Conservation (phyloP, 1,139 yeast species). For the Yueomyces sp. region DNA sequence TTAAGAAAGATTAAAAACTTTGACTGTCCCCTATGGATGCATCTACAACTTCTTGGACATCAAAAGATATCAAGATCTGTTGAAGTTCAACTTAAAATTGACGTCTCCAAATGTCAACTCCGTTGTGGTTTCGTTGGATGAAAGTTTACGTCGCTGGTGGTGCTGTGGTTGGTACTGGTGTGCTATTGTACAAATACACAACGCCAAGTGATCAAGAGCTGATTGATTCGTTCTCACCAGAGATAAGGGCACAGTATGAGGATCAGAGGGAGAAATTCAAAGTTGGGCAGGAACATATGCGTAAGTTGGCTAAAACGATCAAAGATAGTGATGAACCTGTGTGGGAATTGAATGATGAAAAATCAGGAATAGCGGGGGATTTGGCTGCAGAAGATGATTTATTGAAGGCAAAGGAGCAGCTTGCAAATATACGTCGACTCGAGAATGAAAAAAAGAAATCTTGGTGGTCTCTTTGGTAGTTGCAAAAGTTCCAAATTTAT, state of each 20-base stretch:
- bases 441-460: slow-evolving; percentile 26
- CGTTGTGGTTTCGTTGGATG: slow-evolving; percentile 37
- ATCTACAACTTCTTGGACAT: no score
- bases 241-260: slow-evolving; percentile 65
- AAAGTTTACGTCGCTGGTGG: slow-evolving; percentile 49
- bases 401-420: slow-evolving; percentile 33
- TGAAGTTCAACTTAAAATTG: no score
- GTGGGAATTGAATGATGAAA: slow-evolving; percentile 40
- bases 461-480: slow-evolving; percentile 14
- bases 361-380: slow-evolving; percentile 31
- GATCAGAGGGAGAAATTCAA: slow-evolving; percentile 48
- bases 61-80: no score
- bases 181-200: slow-evolving; percentile 51
- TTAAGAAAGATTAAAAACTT: no score
- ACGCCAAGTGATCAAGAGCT: slow-evolving; percentile 79
- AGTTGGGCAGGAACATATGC: slow-evolving; percentile 52
- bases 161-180: slow-evolving; percentile 55
- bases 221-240: slow-evolving; percentile 67
- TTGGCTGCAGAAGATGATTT: slow-evolving; percentile 35
- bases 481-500: not conserved
- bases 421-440: slow-evolving; percentile 24
- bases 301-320: slow-evolving; percentile 51
- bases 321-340: slow-evolving; percentile 59
- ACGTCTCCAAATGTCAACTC: not conserved
- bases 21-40: no score